A percentile compares a stretch with the other conserved stretches of the same genome.
phyloP scores from a whole-genome alignment of 176 grass and related monocot genomes.

The Musa beccarii region DNA sequence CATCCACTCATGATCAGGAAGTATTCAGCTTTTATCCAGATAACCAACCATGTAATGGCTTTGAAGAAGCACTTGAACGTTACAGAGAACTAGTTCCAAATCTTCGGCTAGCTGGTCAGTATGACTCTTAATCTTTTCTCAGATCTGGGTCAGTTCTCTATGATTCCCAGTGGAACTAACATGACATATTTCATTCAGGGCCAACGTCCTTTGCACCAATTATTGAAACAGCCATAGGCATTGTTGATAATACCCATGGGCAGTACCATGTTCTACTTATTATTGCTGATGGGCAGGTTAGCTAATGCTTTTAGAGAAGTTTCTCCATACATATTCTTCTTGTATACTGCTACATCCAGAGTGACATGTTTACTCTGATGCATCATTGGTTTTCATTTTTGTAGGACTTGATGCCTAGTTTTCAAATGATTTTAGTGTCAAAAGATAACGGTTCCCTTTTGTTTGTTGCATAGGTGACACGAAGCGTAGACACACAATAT shows the following conservation, averaged over 20 bases:
- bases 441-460: background rate
- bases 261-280: constrained; percentile 36
- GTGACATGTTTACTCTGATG: background rate
- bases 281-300: constrained; percentile 81
- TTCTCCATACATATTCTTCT: background rate
- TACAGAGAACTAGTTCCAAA: constrained; percentile 12
- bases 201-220: constrained; percentile 33
- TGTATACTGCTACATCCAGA: background rate
- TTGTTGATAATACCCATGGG: constrained; percentile 13
- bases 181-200: background rate
- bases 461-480: constrained; percentile 48
- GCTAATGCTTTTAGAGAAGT: constrained; percentile 7
- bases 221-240: constrained; percentile 31
- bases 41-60: constrained; percentile 10
- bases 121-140: background rate
- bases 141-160: background rate
- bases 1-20: constrained; percentile 14
- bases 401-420: background rate
- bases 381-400: background rate
- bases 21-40: constrained; percentile 15
- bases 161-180: background rate
- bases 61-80: constrained; percentile 5
- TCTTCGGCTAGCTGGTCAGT: constrained; percentile 6
- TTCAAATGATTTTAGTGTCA: too few species aligned
- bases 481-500: constrained; percentile 84